Percentiles rank a stretch among this genome's conserved stretches.
Evolutionary conservation across 768 basidiomycete species (phyloP).

Genomic region (Gymnopilus junonius): DNA sequence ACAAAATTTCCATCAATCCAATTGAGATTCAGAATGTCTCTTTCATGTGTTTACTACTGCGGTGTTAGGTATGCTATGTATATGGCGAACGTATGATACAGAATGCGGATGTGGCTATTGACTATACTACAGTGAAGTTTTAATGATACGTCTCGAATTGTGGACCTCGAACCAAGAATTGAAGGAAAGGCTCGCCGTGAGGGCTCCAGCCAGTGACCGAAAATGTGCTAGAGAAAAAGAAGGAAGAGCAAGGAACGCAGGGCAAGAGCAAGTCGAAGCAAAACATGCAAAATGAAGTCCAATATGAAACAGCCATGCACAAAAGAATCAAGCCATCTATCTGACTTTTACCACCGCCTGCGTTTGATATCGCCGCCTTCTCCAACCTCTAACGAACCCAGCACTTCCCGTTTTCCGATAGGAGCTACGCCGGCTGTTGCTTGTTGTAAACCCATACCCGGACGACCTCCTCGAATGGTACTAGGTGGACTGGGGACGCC

Average conservation of each 20-base stretch:
- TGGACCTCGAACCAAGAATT: no score
- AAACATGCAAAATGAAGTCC: not conserved
- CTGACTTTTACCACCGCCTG: not conserved
- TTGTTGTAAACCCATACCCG: constrained; percentile 46
- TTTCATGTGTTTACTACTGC: not conserved
- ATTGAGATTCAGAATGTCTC: not conserved
- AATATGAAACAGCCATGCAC: not conserved
- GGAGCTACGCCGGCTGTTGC: constrained; percentile 20
- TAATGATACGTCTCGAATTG: no score
- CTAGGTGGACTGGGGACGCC: constrained; percentile 12
- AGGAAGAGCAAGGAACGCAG: not conserved
- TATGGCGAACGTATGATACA: no score
- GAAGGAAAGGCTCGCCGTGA: no score
- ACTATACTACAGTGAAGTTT: no score
- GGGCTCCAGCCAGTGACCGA: no score
- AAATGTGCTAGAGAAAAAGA: not conserved
- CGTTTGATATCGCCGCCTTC: constrained; percentile 52
- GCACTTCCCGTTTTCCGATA: constrained; percentile 33
- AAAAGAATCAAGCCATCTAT: not conserved
- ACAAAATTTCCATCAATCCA: not conserved
- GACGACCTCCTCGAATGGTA: constrained; percentile 30
- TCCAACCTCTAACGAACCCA: constrained; percentile 41
- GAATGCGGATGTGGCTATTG: no score
- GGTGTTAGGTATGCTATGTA: not conserved
- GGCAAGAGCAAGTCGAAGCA: no score